Percentiles rank a stretch among this genome's conserved stretches.
Evolutionary conservation across 73 alveolate species (phyloP).

Genomic region (Paramecium biaurelia): DNA sequence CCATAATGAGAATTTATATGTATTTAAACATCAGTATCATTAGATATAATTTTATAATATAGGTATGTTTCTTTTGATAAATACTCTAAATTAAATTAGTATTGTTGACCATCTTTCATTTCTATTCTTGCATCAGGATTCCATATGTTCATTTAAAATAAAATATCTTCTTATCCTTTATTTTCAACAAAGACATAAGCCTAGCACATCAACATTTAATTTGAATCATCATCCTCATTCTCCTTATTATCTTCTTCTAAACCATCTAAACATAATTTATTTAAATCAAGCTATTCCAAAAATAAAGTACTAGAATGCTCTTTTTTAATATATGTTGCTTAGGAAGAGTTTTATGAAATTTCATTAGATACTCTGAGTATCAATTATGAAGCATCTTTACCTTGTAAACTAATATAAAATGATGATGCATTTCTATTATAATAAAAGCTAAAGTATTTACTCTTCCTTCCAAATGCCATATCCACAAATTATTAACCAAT

Average conservation of each 20-base stretch:
- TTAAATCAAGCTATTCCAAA: background rate
- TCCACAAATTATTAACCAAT: background rate
- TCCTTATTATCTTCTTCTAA: background rate
- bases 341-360: background rate
- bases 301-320: background rate
- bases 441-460: background rate
- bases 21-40: background rate
- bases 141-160: background rate
- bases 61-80: background rate
- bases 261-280: background rate
- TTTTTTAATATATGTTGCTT: background rate
- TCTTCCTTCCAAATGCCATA: background rate
- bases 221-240: background rate
- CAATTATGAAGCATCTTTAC: background rate
- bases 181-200: background rate
- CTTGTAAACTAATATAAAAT: background rate
- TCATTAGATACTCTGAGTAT: background rate
- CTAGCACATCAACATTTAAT: background rate
- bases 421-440: background rate
- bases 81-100: background rate
- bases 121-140: background rate
- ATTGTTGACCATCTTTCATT: background rate
- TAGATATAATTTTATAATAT: background rate
- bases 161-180: background rate
- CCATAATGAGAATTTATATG: background rate